These are phyloP conservation scores for Coccomyxa subellipsoidea DNA, from an alignment of 163 green algal species.

Conservation along the genomic window DNA sequence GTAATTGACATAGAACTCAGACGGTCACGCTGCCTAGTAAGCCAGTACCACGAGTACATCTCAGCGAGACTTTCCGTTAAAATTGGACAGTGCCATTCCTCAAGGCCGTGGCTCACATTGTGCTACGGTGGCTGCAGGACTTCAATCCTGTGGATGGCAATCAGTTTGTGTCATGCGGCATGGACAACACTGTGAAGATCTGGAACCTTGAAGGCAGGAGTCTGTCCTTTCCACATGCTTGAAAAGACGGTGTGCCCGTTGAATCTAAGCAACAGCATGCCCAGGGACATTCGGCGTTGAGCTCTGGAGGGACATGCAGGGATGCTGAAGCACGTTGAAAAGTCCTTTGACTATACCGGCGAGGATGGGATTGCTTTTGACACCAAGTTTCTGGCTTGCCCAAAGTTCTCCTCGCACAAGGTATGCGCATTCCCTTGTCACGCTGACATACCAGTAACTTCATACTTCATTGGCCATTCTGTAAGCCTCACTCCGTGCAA, in stretches of 20 bases:
- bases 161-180: constrained; percentile 49
- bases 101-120: too few relatives aligned
- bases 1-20: too few relatives aligned
- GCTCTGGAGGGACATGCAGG: too few relatives aligned
- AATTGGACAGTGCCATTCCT: too few relatives aligned
- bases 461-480: too few relatives aligned
- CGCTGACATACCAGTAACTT: too few relatives aligned
- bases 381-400: background rate
- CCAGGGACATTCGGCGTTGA: too few relatives aligned
- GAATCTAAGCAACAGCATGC: too few relatives aligned
- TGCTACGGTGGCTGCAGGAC: constrained; percentile 34
- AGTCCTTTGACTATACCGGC: background rate
- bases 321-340: background rate
- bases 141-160: constrained; percentile 58
- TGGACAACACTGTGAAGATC: constrained; percentile 31
- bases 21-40: too few relatives aligned
- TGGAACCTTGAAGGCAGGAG: constrained; percentile 14
- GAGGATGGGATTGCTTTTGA: background rate
- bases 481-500: too few relatives aligned
- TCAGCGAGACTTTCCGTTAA: too few relatives aligned
- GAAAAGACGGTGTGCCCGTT: background rate
- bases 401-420: background rate
- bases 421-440: background rate
- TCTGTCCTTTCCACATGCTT: background rate
- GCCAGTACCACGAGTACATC: too few relatives aligned